A percentile compares a stretch with the other conserved stretches of the same genome.
phyloP scores from a whole-genome alignment of 164 flowering plant species.

The Litsea cubeba region DNA sequence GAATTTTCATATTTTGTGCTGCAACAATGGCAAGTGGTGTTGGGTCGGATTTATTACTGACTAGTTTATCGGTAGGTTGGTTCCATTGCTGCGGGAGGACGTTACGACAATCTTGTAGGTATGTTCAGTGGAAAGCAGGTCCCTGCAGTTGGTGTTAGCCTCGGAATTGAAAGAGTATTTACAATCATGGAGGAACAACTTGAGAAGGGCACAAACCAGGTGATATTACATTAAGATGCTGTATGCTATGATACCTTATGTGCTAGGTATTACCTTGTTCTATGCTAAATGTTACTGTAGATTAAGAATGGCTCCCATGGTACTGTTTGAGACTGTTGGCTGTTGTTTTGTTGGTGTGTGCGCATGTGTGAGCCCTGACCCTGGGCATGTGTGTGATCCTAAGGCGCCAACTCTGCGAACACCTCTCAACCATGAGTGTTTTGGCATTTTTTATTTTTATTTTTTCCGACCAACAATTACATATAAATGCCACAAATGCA shows the following conservation, averaged over 20 bases:
- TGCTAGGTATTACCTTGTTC: not conserved
- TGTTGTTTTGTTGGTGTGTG: not conserved
- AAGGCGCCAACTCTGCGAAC: too few species aligned
- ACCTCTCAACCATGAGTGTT: too few species aligned
- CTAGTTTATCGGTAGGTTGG: constrained; percentile 58
- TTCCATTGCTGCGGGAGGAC: constrained; percentile 96
- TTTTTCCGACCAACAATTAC: too few species aligned
- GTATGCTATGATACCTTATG: not conserved
- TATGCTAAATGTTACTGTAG: not conserved
- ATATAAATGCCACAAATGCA: too few species aligned
- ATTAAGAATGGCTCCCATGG: not conserved
- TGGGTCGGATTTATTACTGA: not conserved
- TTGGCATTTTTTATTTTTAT: too few species aligned
- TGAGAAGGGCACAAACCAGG: constrained; percentile 60
- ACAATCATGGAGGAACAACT: constrained; percentile 73
- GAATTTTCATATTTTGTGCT: not conserved
- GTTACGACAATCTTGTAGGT: constrained; percentile 91
- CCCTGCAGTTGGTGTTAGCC: constrained; percentile 91
- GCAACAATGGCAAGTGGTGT: not conserved
- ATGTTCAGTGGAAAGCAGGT: constrained; percentile 83
- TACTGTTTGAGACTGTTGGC: not conserved
- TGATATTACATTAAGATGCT: constrained; percentile 11
- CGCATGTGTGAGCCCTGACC: too few species aligned
- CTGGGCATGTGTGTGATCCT: too few species aligned
- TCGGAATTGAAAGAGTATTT: constrained; percentile 93